Conservation (phyloP, 768 basidiomycete species). For the Leccinum variicolor region DNA sequence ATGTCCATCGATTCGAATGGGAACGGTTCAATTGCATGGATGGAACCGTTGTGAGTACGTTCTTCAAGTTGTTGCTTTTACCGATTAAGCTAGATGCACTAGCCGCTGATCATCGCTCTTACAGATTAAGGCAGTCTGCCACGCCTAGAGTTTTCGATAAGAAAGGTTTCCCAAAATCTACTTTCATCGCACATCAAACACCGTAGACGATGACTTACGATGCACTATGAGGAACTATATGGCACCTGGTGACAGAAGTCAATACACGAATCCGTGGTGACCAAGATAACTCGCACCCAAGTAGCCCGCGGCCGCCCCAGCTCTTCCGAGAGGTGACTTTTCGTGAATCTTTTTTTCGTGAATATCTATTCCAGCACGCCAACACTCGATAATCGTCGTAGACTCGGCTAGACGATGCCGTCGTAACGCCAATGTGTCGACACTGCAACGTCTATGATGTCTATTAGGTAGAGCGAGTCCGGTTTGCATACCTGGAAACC, state of each 20-base stretch:
- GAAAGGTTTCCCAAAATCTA: no score
- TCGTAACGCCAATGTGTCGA: not conserved
- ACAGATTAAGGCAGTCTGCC: conserved; percentile 5
- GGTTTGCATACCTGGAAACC: not conserved
- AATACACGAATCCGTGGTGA: conserved; percentile 1
- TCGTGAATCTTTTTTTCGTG: not conserved
- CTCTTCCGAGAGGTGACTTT: not conserved
- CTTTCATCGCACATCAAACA: no score
- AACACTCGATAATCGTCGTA: not conserved
- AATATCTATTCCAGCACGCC: not conserved
- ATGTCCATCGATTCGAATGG: no score
- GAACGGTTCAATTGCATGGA: not conserved
- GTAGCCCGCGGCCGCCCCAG: conserved; percentile 75
- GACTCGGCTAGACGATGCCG: not conserved
- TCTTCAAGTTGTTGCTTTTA: not conserved
- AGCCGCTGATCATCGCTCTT: conserved; percentile 6
- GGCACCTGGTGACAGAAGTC: conserved; percentile 42
- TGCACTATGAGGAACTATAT: conserved; percentile 47
- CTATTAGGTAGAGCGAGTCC: conserved; percentile 7
- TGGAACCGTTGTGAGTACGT: conserved; percentile 11
- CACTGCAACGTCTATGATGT: not conserved
- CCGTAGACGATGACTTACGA: no score
- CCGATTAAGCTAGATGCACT: conserved; percentile 15
- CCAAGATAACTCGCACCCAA: conserved; percentile 56
- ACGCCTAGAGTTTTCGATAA: not conserved